Conservation (phyloP, 345 rosid genomes). For the Arabidopsis suecica region DNA sequence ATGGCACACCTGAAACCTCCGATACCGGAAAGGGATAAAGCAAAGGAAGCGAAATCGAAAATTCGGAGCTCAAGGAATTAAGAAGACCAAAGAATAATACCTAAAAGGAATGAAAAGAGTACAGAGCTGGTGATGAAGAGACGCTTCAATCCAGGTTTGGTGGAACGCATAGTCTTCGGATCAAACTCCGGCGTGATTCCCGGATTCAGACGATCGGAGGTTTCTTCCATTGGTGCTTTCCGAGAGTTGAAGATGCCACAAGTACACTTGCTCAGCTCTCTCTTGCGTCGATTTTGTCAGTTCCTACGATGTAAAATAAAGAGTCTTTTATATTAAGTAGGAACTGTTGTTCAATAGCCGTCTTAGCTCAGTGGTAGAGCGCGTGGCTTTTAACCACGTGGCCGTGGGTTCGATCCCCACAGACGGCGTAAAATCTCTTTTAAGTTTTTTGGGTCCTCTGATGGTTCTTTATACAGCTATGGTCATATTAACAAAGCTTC, state of each 20-base stretch:
- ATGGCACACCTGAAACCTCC: conserved; percentile 61
- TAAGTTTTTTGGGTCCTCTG: too few relatives aligned
- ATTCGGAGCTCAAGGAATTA: background rate
- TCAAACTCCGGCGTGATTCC: conserved; percentile 46
- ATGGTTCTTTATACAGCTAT: background rate
- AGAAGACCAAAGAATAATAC: conserved; percentile 29
- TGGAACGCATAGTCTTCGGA: conserved; percentile 62
- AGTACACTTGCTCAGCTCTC: conserved; percentile 58
- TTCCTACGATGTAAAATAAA: background rate
- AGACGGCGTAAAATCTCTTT: background rate
- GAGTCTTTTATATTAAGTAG: rapidly evolving
- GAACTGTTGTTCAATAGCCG: background rate
- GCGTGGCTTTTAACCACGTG: conserved; percentile 51
- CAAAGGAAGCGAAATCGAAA: background rate
- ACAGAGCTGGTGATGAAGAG: conserved; percentile 70
- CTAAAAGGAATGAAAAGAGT: conserved; percentile 75
- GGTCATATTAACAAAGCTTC: background rate
- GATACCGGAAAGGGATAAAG: background rate
- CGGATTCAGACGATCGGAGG: conserved; percentile 42
- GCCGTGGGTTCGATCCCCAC: conserved; percentile 50
- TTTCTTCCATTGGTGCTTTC: conserved; percentile 52
- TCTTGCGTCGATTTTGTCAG: conserved; percentile 5
- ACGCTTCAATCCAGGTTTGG: conserved; percentile 81
- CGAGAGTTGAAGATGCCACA: conserved; percentile 44
- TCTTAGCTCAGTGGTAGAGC: conserved; percentile 58